Conservation (phyloP, 768 basidiomycete genomes). For the Cystobasidium tubakii region DNA sequence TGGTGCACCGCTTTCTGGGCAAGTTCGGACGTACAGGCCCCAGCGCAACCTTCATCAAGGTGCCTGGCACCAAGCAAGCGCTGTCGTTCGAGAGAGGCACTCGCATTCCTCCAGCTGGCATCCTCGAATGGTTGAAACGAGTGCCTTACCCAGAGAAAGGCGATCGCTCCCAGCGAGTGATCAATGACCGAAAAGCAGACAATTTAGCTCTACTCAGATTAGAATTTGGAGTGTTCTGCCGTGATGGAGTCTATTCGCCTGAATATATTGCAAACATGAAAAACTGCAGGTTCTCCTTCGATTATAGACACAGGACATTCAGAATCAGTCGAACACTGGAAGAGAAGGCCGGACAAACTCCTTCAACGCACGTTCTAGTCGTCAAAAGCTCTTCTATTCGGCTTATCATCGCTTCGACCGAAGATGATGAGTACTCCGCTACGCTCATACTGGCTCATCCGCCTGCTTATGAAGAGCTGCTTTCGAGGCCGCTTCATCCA, state of each 20-base stretch:
- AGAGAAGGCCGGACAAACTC: background rate
- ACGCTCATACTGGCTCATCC: conserved; percentile 20
- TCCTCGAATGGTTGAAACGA: conserved; percentile 30
- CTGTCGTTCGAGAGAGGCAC: conserved; percentile 14
- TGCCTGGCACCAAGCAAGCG: background rate
- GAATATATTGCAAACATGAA: conserved; percentile 16
- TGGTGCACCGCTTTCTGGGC: conserved; percentile 5
- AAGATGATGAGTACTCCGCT: conserved; percentile 14
- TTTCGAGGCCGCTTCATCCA: background rate
- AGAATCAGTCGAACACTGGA: background rate
- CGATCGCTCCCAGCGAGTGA: conserved; percentile 13
- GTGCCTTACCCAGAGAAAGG: conserved; percentile 30
- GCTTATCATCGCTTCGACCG: background rate
- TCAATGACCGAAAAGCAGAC: conserved; percentile 29
- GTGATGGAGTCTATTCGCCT: conserved; percentile 25
- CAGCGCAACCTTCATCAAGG: background rate
- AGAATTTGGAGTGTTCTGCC: conserved; percentile 35
- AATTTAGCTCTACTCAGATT: background rate
- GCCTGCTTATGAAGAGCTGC: conserved; percentile 23
- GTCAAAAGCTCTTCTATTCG: conserved; percentile 15
- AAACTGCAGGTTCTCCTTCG: conserved; percentile 20
- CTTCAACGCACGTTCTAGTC: conserved; percentile 18
- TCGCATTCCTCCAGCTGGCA: conserved; percentile 18
- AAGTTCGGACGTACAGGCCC: conserved; percentile 10
- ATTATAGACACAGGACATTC: conserved; percentile 9